Conservation (phyloP, 83 land plant genomes). For the Isoetes engelmannii region DNA sequence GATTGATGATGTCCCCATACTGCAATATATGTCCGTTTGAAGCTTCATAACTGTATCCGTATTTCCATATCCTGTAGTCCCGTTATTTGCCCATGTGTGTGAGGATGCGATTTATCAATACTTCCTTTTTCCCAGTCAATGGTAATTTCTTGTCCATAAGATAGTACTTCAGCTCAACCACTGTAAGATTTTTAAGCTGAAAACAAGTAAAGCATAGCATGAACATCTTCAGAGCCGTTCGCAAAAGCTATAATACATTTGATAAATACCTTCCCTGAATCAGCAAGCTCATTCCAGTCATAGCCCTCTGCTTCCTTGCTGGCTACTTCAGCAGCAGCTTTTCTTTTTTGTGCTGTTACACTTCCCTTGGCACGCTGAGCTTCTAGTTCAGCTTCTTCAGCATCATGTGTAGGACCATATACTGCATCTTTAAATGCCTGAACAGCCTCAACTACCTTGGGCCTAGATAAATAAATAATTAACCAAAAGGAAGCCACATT, state of each 20-base stretch:
- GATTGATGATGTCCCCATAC: too few species aligned
- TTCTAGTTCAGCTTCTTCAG: slow-evolving; percentile 42
- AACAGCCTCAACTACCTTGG: slow-evolving; percentile 44
- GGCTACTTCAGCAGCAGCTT: slow-evolving; percentile 64
- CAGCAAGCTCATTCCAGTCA: slow-evolving; percentile 87
- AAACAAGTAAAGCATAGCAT: slow-evolving; percentile 12
- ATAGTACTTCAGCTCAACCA: slow-evolving; percentile 67
- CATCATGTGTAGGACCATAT: slow-evolving; percentile 66
- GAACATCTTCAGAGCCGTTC: not conserved
- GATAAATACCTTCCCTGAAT: slow-evolving; percentile 60
- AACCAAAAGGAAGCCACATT: not conserved
- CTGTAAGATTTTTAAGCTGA: slow-evolving; percentile 85
- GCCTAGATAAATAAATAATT: slow-evolving; percentile 33
- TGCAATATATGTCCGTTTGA: too few species aligned
- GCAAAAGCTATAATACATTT: not conserved
- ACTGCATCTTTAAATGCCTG: slow-evolving; percentile 71
- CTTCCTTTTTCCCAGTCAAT: slow-evolving; percentile 73
- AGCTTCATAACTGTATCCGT: too few species aligned
- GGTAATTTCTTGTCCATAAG: slow-evolving; percentile 61
- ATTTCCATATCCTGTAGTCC: too few species aligned
- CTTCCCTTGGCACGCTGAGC: slow-evolving; percentile 34
- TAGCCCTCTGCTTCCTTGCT: slow-evolving; percentile 42
- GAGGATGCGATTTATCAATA: slow-evolving; percentile 63
- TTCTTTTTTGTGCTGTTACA: slow-evolving; percentile 65
- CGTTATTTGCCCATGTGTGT: slow-evolving; percentile 65